These are phyloP conservation scores for Plasmodium knowlesi DNA, from an alignment of 169 alveolate species.

Conservation along the genomic window DNA sequence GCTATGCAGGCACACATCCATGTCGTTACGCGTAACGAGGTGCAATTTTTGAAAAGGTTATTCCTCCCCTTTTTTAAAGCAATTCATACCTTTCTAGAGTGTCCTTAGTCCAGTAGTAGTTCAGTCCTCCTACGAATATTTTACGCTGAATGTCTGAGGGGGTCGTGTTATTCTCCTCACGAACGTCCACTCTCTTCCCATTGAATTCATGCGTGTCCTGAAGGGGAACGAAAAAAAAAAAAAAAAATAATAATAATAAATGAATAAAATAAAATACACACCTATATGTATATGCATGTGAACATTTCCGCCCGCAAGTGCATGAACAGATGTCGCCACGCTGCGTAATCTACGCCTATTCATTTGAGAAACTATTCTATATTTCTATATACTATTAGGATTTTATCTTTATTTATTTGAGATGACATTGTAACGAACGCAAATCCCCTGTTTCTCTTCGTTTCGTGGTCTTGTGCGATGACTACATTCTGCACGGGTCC, in stretches of 20 bases:
- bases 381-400: slow-evolving; percentile 41
- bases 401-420: slow-evolving; percentile 51
- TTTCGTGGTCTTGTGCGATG: slow-evolving; percentile 70
- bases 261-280: neutral
- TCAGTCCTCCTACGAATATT: slow-evolving; percentile 63
- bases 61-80: neutral
- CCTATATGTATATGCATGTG: neutral
- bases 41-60: neutral
- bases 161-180: slow-evolving; percentile 64
- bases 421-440: slow-evolving; percentile 74
- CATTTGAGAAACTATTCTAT: neutral
- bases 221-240: neutral
- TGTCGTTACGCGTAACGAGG: neutral
- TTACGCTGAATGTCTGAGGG: slow-evolving; percentile 66
- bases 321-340: neutral
- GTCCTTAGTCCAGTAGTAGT: slow-evolving; percentile 70
- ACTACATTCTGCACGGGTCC: slow-evolving; percentile 64
- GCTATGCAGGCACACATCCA: neutral
- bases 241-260: neutral
- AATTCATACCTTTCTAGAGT: slow-evolving; percentile 55
- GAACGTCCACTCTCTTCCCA: slow-evolving; percentile 67
- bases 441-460: slow-evolving; percentile 71
- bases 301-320: neutral
- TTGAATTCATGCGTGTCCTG: slow-evolving; percentile 62
- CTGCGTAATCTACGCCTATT: slow-evolving; percentile 1